Evolutionary conservation across 768 basidiomycete species (phyloP), one percentile per base, ranked within the genome.

Genomic region (Trametes gibbosa): DNA sequence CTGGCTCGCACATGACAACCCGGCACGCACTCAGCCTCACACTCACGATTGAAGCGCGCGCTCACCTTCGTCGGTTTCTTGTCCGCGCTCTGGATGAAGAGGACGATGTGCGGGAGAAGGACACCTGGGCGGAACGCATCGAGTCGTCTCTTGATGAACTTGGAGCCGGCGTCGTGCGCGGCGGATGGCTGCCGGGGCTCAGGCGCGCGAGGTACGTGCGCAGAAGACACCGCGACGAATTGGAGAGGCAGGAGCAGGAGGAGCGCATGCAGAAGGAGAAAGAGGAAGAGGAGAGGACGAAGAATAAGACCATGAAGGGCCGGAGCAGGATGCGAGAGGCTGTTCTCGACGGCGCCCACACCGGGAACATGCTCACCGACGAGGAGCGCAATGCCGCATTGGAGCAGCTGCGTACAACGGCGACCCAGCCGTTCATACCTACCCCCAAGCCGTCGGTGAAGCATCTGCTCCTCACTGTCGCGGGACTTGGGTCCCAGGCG

Each of bases 391-490:
- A 58, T 21, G 43, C 47, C 6, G 41, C 37, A n/a, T 67, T 73
- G 14, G 58, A 65, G n/a, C 62, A 71, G 43, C 62, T 63, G 48
- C 71, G 62, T 56, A 72, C 35, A 19, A 68, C 53, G 58, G 69
- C 58, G 50, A 73, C 71, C 60, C 52, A 64, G 14, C 67, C 73
- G 13, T 53, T 62, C 5, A 57, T 60, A 8, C 73, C 71, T 7
- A 69, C 70, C 0, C 57, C 65, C 12, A 69, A 68, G 5, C 70
- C 77, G 17, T 63, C 68, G 13, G 61, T 73, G 23, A 78, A 74
- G 34, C 84, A 84, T 64, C 67, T 87, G 1, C 67, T 87, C 6
- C 70, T 88, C 3, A 84, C 81, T 50, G 73, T 83, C 2, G 71
- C 78, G 3, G 77, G 81, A 0, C 69, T 58, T 66, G 65, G 43